Conservation (phyloP, 2,329 filamentous ascomycete species). For the Cladophialophora exuberans region DNA sequence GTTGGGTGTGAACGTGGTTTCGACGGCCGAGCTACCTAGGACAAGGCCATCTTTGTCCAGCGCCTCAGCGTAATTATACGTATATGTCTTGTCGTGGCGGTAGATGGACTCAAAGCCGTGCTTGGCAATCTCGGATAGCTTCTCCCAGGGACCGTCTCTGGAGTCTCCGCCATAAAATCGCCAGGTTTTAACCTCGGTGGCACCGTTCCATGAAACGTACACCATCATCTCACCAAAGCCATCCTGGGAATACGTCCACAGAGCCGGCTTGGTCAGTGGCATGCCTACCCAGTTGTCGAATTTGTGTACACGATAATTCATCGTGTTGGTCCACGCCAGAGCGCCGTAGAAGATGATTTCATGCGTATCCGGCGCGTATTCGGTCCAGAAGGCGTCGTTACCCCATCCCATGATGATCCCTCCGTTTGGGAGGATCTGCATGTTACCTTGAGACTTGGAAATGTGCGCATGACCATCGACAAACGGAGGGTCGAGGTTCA, state of each 20-base stretch:
- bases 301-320: constrained; percentile 49
- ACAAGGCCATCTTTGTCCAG: constrained; percentile 39
- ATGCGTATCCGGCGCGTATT: constrained; percentile 37
- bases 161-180: constrained; percentile 36
- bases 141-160: constrained; percentile 37
- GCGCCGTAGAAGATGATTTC: constrained; percentile 43
- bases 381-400: constrained; percentile 45
- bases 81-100: constrained; percentile 26
- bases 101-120: constrained; percentile 46
- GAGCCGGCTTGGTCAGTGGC: constrained; percentile 45
- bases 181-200: constrained; percentile 51
- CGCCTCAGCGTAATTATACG: constrained; percentile 39
- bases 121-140: constrained; percentile 38
- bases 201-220: constrained; percentile 53
- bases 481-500: constrained; percentile 37
- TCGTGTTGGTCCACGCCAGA: constrained; percentile 40
- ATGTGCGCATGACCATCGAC: constrained; percentile 27
- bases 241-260: constrained; percentile 44
- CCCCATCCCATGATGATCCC: constrained; percentile 48
- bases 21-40: constrained; percentile 39
- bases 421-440: constrained; percentile 42
- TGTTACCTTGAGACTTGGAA: constrained; percentile 41
- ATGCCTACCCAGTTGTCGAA: constrained; percentile 45
- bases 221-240: constrained; percentile 34
- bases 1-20: constrained; percentile 44